Conservation (phyloP, 1,139 yeast species). For the Zygosaccharomyces pseudobailii region DNA sequence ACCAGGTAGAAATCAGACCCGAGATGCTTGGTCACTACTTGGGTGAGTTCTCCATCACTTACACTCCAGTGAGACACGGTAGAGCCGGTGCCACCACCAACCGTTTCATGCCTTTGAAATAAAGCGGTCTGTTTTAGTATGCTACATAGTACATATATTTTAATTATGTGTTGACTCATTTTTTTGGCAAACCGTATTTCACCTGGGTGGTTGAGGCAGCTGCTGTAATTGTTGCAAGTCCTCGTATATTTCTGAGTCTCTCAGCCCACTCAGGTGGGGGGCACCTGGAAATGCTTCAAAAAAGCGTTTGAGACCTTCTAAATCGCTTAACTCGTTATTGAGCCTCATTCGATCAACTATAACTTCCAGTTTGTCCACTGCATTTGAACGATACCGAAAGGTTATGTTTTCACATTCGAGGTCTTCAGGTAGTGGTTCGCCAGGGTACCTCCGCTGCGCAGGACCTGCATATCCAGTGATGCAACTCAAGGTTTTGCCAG, state of each 20-base stretch:
- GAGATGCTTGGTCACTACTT: slow-evolving; percentile 99
- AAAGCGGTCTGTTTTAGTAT: slow-evolving; percentile 21
- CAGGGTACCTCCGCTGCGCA: slow-evolving; percentile 30
- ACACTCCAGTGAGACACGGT: slow-evolving; percentile 99
- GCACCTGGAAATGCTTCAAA: slow-evolving; percentile 60
- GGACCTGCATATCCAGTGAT: slow-evolving; percentile 37
- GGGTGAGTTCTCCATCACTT: slow-evolving; percentile 99
- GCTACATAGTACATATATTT: slow-evolving; percentile 2
- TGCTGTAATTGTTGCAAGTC: slow-evolving; percentile 40
- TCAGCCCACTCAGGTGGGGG: slow-evolving; percentile 47
- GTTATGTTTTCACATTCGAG: slow-evolving; percentile 32
- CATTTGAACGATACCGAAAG: slow-evolving; percentile 34
- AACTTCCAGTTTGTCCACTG: slow-evolving; percentile 36
- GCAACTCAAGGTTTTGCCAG: slow-evolving; percentile 33
- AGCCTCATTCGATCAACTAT: slow-evolving; percentile 38
- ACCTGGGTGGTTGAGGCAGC: background rate
- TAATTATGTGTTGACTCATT: background rate
- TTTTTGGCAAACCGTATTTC: background rate
- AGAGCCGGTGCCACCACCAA: slow-evolving; percentile 96
- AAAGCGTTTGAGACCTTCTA: slow-evolving; percentile 50
- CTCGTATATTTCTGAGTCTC: slow-evolving; percentile 57
- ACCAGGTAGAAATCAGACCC: slow-evolving; percentile 97
- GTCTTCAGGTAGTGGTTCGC: slow-evolving; percentile 33
- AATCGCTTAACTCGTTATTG: slow-evolving; percentile 51
- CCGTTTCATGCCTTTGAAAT: slow-evolving; percentile 69